Evolutionary conservation across 495 filamentous ascomycete species (phyloP).

Genomic region (Talaromyces ruber): DNA sequence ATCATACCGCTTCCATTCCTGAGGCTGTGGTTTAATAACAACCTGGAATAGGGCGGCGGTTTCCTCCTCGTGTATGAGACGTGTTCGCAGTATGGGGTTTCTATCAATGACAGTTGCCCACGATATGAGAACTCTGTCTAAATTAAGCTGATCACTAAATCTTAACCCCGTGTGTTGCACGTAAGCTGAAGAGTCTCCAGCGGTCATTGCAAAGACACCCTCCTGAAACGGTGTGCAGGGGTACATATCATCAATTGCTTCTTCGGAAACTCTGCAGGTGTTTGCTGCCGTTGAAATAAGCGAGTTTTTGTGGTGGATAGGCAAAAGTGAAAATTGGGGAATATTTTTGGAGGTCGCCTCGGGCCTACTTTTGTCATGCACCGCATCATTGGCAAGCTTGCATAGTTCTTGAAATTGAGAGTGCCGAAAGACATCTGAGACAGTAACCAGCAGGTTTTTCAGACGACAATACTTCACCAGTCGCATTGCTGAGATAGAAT

Average conservation of each 20-base stretch:
- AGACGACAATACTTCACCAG: not conserved
- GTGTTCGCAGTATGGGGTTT: constrained; percentile 31
- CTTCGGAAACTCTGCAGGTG: constrained; percentile 6
- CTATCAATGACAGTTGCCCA: constrained; percentile 25
- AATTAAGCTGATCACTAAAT: constrained; percentile 17
- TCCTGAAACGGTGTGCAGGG: constrained; percentile 55
- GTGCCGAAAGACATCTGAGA: constrained; percentile 10
- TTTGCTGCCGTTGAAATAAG: constrained; percentile 4
- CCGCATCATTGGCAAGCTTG: not conserved
- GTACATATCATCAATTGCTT: constrained; percentile 47
- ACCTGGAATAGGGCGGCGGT: constrained; percentile 24
- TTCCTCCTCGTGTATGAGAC: constrained; percentile 20
- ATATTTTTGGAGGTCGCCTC: not conserved
- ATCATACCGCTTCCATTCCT: not conserved
- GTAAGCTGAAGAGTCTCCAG: constrained; percentile 20
- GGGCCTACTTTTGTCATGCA: too few species aligned
- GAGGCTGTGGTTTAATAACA: constrained; percentile 10
- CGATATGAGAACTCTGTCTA: constrained; percentile 23
- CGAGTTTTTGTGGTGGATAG: not conserved
- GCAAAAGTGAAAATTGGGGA: not conserved
- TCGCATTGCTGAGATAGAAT: constrained; percentile 16
- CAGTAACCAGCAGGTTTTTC: not conserved
- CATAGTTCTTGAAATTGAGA: constrained; percentile 12
- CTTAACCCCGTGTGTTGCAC: constrained; percentile 17
- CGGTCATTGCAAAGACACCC: constrained; percentile 45